Base-by-base conservation (phyloP, 2,329 filamentous ascomycete species). In the Hypocrella siamensis region DNA sequence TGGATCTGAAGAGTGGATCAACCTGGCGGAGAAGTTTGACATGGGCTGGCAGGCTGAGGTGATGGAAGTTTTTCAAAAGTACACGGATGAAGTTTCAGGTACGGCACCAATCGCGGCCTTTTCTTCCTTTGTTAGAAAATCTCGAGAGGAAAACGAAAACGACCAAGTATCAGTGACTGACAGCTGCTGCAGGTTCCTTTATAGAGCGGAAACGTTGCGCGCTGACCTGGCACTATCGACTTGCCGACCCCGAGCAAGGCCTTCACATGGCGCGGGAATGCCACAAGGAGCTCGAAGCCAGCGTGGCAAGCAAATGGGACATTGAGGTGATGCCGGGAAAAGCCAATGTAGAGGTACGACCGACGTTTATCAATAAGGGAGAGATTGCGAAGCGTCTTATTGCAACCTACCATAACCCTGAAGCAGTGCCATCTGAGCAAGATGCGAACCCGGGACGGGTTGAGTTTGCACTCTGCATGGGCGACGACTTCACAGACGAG, bases 301-400 rank as follows among this genome's bases (percentile, higher is more conserved):
- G 75, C 0, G 79, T 93, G 1, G 75, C 63, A 31, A 79, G 75
- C 48, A 74, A 74, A 40, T 93, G 79, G 70, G 85, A 93, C 30
- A 82, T 96, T 4, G 88, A 96, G 46, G 85, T 98, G 37, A 96
- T 96, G 85, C 72, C 76, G 0, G 90, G 90, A 45, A 98, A 96
- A 60, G 88, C 88, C 38, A 96, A 96, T 51, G 66, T 98, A 17
- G 90, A 98, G 56, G 88, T 96, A 19, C 78, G 90, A n/a, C 88
- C 88, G 18, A 86, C 78, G 1, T 93, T 93, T 47, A 85, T 98
- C 60, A 96, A 96, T 67, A 98, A 98, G 63, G 90, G 90, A 19
- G 85, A 92, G 56, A 96, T 96, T 41, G 82, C 78, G 12, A 86
- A 84, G 58, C 75, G 78, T 5, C 67, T 98, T 14, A 75, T 96